A percentile compares a stretch with the other conserved stretches of the same genome.
phyloP scores from a whole-genome alignment of 768 basidiomycete genomes.

The Podaxis sp. region DNA sequence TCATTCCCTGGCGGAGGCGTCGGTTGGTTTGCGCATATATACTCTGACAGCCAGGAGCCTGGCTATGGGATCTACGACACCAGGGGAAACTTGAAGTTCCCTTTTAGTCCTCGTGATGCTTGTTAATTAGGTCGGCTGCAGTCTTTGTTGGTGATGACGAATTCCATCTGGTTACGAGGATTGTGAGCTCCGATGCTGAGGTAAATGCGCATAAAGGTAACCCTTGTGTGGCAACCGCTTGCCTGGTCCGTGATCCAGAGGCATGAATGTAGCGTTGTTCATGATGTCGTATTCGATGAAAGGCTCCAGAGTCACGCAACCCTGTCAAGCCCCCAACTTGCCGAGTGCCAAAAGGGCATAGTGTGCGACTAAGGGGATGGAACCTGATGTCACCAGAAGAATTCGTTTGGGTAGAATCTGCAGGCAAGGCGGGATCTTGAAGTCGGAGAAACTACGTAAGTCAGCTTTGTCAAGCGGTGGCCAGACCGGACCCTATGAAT shows the following conservation, averaged over 20 bases:
- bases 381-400: not conserved
- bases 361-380: not conserved
- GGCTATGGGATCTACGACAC: constrained; percentile 69
- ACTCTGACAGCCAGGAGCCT: constrained; percentile 62
- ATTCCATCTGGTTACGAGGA: not conserved
- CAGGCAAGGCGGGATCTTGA: not conserved
- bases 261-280: not conserved
- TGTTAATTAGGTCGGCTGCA: constrained; percentile 36
- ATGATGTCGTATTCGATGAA: not conserved
- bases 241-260: too few relatives aligned
- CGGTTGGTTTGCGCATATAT: constrained; percentile 84
- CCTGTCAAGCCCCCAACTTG: not conserved
- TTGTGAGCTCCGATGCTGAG: not conserved
- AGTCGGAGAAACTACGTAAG: not conserved
- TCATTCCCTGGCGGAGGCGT: constrained; percentile 57
- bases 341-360: not conserved
- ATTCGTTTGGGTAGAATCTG: not conserved
- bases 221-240: too few relatives aligned
- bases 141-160: constrained; percentile 1
- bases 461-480: not conserved
- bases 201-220: too few relatives aligned
- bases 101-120: constrained; percentile 60
- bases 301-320: not conserved
- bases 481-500: not conserved
- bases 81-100: constrained; percentile 55